phyloP scores from a whole-genome alignment of 106 monocot genomes.

The Agapanthus africanus region DNA sequence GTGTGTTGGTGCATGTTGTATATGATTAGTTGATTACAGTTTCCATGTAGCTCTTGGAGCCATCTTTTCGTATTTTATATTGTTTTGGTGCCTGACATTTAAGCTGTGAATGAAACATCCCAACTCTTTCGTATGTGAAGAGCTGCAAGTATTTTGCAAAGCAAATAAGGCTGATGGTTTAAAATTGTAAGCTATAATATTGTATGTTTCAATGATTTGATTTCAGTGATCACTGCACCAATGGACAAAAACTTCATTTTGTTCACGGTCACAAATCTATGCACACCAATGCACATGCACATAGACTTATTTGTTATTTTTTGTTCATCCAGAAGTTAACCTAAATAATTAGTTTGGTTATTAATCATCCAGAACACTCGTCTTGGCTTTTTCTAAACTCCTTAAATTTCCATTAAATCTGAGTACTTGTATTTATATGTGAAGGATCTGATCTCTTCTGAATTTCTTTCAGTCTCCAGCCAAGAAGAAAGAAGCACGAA shows the following conservation, averaged over 20 bases:
- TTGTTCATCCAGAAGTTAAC: background rate
- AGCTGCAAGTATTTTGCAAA: background rate
- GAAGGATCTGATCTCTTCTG: background rate
- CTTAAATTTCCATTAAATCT: background rate
- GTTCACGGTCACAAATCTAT: background rate
- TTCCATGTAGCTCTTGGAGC: too few relatives aligned
- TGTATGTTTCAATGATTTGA: background rate
- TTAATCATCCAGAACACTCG: background rate
- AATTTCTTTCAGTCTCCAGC: constrained; percentile 13
- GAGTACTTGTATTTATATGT: constrained; percentile 1
- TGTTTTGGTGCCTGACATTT: too few relatives aligned
- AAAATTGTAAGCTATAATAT: background rate
- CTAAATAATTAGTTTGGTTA: background rate
- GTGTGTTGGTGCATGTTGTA: background rate
- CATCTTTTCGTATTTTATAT: too few relatives aligned
- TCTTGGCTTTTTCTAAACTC: background rate
- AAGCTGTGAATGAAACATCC: background rate
- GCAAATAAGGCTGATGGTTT: background rate
- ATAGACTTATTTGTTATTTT: background rate
- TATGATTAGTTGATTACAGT: background rate
- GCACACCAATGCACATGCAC: background rate
- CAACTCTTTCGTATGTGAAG: background rate
- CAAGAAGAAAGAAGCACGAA: constrained; percentile 10
- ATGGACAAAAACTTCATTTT: background rate
- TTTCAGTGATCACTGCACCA: background rate